Conservation (phyloP, 805 yeast species). For the Schwanniomyces pseudopolymorphus region DNA sequence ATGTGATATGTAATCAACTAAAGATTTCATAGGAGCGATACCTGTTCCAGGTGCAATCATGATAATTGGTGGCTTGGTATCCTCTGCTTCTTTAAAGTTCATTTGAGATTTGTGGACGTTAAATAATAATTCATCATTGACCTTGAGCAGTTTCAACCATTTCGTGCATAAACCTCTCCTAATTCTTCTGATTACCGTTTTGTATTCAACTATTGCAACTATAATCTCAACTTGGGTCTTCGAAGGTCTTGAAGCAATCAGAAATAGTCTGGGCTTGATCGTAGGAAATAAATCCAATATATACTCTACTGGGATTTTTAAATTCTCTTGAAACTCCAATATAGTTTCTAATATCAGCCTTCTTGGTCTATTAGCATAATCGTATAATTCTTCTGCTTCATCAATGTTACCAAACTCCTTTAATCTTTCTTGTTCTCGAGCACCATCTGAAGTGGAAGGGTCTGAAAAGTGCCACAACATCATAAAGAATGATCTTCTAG, state of each 20-base stretch:
- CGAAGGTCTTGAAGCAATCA: constrained; percentile 69
- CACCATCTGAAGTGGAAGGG: constrained; percentile 51
- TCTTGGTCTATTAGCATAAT: constrained; percentile 92
- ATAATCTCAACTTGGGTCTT: constrained; percentile 57
- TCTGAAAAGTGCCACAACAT: constrained; percentile 65
- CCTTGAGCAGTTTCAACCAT: constrained; percentile 57
- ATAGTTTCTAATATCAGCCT: constrained; percentile 82
- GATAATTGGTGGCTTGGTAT: constrained; percentile 46
- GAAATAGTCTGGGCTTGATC: constrained; percentile 78
- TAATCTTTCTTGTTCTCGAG: constrained; percentile 72
- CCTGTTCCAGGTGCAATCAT: constrained; percentile 96
- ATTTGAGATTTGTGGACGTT: constrained; percentile 49
- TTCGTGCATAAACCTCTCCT: constrained; percentile 82
- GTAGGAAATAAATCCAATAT: constrained; percentile 75
- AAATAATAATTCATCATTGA: constrained; percentile 52
- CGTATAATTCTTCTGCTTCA: constrained; percentile 77
- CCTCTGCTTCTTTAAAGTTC: constrained; percentile 20
- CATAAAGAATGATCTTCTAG: constrained; percentile 79
- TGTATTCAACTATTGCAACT: constrained; percentile 83
- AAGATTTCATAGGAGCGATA: constrained; percentile 83
- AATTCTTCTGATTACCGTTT: constrained; percentile 71
- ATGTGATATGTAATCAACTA: constrained; percentile 46
- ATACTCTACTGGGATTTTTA: constrained; percentile 73
- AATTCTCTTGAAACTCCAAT: constrained; percentile 70
- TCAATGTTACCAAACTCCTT: constrained; percentile 70